Evolutionary conservation across 2,329 filamentous ascomycete species (phyloP).

Genomic region (Alternaria triticimaculans): DNA sequence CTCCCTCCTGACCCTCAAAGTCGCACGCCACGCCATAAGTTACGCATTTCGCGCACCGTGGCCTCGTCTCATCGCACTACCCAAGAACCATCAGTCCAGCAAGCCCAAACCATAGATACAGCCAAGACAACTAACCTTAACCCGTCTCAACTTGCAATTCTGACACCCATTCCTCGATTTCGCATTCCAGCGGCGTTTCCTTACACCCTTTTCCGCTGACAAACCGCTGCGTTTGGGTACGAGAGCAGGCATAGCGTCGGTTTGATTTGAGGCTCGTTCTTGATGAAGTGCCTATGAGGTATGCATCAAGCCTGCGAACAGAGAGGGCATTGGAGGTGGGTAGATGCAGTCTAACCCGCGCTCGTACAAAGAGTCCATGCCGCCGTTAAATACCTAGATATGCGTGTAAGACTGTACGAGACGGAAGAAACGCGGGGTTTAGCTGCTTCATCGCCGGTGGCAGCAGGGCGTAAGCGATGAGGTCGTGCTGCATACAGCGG

Average conservation of each 20-base stretch:
- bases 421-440: not conserved
- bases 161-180: conserved; percentile 63
- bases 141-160: conserved; percentile 63
- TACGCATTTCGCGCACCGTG: conserved; percentile 58
- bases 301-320: not conserved
- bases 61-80: conserved; percentile 63
- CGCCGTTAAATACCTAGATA: not conserved
- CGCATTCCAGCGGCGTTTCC: conserved; percentile 41
- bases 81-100: not conserved
- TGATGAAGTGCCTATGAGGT: not conserved
- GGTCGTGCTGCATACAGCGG: not conserved
- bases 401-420: not conserved
- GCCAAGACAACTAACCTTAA: conserved; percentile 54
- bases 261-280: not conserved
- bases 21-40: conserved; percentile 58
- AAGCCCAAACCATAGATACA: not conserved
- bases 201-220: not conserved
- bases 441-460: not conserved
- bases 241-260: conserved; percentile 22
- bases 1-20: conserved; percentile 26
- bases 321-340: not conserved
- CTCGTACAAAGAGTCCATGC: not conserved
- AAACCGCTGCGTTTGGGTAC: not conserved
- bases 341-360: not conserved
- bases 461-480: not conserved